Percentiles rank a stretch among this genome's conserved stretches.
These are phyloP conservation scores for Monosporascus sp. DNA, from an alignment of 2,329 filamentous ascomycete species.

Conservation along the genomic window DNA sequence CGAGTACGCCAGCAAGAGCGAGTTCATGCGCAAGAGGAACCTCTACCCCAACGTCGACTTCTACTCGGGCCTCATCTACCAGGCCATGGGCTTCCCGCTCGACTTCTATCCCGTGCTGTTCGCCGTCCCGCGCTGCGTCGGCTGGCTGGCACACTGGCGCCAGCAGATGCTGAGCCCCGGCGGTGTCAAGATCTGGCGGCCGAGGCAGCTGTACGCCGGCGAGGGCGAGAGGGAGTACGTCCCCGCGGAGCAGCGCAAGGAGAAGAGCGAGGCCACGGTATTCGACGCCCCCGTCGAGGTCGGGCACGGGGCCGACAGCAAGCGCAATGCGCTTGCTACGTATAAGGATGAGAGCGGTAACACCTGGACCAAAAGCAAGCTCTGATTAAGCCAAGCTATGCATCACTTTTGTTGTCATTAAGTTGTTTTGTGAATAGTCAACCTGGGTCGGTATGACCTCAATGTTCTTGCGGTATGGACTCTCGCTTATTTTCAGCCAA, in stretches of 20 bases:
- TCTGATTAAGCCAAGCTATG: conserved; percentile 9
- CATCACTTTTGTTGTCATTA: no score
- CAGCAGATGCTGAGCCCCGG: conserved; percentile 41
- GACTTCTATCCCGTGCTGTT: conserved; percentile 49
- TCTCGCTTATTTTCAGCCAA: no score
- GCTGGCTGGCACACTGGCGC: conserved; percentile 47
- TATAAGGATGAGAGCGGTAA: conserved; percentile 32
- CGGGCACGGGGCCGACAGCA: conserved; percentile 36
- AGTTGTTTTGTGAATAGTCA: no score
- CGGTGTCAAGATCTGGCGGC: conserved; percentile 47
- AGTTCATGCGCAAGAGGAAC: conserved; percentile 43
- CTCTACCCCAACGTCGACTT: conserved; percentile 49
- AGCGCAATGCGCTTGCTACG: conserved; percentile 34
- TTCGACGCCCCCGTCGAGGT: conserved; percentile 33
- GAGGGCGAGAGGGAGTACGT: conserved; percentile 39
- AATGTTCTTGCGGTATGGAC: no score
- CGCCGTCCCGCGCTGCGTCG: conserved; percentile 44
- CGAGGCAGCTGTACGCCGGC: conserved; percentile 42
- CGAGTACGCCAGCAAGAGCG: conserved; percentile 38
- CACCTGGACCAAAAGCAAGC: conserved; percentile 21
- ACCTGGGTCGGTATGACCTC: no score
- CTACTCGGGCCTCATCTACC: conserved; percentile 47
- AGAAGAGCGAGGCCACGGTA: conserved; percentile 22
- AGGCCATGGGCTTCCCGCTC: conserved; percentile 47
- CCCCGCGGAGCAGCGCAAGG: conserved; percentile 28